Base-by-base conservation (phyloP, 352 stramenopile genomes). In the Pythium aquatile region DNA sequence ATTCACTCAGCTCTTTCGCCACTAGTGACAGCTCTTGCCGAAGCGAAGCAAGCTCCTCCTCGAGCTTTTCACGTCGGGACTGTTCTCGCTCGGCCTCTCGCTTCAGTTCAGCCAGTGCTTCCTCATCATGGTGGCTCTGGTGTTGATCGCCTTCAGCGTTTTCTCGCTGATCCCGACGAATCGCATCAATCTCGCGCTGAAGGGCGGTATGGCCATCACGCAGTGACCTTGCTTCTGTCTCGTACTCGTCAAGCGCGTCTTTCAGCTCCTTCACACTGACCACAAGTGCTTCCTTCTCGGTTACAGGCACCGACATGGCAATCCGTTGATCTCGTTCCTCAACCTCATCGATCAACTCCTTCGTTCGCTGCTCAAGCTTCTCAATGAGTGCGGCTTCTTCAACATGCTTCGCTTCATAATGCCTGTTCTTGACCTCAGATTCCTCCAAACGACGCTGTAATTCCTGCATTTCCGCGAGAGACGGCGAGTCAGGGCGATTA, bases 31-130 rank as follows among this genome's bases (percentile, higher is more conserved):
- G 13, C 37, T 61, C 49, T 35, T 74, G 63, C 29, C 52, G 58
- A 20, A 74, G 72, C 30, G 37, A 64, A 1, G 46, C 37, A 37
- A 85, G 26, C 20, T 79, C 71, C 48, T 79, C 62, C 61, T 80
- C 64, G 14, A 88, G 59, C 61, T 62, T 59, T 24, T 40, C 13
- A 14, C 9, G 14, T 9, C 20, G 20, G 13, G 52, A 59, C 17
- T 24, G 42, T 13, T 63, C 37, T 28, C 65, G 30, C 14, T 48
- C 48, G 8, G 29, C 47, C 33, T 49, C 9, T 20, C 32, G 48
- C 9, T 46, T 39, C 1, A 68, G 28, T 29, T 63, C 62, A 7
- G 39, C 33, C 2, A 62, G 14, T 35, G 32, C 32, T 14, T 68
- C 62, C 16, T 57, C 32, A 33, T 17, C 11, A 48, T 51, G 13